A percentile compares a stretch with the other conserved stretches of the same genome.
Evolutionary conservation across 345 rosid species (phyloP).

Genomic region (Pseudoturritis turrita): DNA sequence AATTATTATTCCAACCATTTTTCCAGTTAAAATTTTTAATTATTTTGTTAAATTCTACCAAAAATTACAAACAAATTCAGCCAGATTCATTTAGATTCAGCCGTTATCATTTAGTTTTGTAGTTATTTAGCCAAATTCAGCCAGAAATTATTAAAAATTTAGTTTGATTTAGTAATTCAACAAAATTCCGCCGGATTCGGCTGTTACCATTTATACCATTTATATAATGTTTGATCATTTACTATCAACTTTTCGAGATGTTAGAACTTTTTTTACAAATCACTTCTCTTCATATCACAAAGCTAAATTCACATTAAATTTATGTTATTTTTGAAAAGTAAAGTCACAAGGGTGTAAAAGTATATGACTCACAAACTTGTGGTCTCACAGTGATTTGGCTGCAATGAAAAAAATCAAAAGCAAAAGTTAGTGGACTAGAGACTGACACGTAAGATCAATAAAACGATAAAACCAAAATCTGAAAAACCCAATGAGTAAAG

Average conservation of each 20-base stretch:
- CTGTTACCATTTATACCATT: too few relatives aligned
- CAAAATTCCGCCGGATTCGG: too few relatives aligned
- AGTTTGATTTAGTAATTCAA: too few relatives aligned
- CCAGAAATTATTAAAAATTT: too few relatives aligned
- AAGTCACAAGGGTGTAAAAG: neutral
- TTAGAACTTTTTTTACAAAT: neutral
- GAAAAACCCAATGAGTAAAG: constrained; percentile 44
- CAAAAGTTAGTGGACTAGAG: constrained; percentile 35
- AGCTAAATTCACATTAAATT: neutral
- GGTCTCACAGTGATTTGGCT: constrained; percentile 18
- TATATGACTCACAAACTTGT: neutral
- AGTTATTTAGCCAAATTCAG: too few relatives aligned
- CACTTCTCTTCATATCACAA: neutral
- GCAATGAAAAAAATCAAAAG: neutral
- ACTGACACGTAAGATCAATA: constrained; percentile 31
- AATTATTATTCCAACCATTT: too few relatives aligned
- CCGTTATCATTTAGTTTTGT: too few relatives aligned
- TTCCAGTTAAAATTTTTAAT: too few relatives aligned
- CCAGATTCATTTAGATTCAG: too few relatives aligned
- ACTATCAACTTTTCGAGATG: neutral
- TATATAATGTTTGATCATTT: neutral
- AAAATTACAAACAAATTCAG: too few relatives aligned
- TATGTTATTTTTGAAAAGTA: neutral
- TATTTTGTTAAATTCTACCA: too few relatives aligned
- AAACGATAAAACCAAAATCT: constrained; percentile 39